Evolutionary conservation across 495 filamentous ascomycete genomes (phyloP).

Genomic region (Aspergillus ellipticus): DNA sequence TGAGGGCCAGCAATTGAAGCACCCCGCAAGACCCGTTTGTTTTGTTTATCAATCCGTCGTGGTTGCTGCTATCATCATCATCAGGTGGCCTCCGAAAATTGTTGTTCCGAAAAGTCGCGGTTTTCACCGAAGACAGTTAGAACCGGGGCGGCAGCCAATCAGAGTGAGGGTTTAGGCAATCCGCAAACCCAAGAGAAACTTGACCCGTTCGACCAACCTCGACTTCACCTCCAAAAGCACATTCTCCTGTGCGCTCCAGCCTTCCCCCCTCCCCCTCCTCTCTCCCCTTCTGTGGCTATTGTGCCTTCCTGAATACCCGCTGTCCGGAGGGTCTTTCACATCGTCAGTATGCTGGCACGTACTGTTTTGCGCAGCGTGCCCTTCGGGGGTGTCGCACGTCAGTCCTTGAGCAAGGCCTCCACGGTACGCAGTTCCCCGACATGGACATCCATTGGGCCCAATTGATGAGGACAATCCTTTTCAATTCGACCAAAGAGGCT

Average conservation of each 20-base stretch:
- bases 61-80: background rate
- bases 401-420: constrained; percentile 46
- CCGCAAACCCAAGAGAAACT: constrained; percentile 40
- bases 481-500: background rate
- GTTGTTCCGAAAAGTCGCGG: constrained; percentile 37
- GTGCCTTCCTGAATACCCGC: constrained; percentile 30
- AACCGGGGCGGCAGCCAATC: constrained; percentile 31
- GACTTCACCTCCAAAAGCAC: constrained; percentile 34
- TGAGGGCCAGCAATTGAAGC: background rate
- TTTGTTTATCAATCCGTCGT: background rate
- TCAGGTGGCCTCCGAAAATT: constrained; percentile 11
- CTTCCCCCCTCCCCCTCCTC: constrained; percentile 26
- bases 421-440: constrained; percentile 40
- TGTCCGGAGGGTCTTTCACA: constrained; percentile 39
- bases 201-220: constrained; percentile 37
- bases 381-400: constrained; percentile 63
- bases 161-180: constrained; percentile 40
- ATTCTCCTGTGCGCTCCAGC: constrained; percentile 31
- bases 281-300: constrained; percentile 30
- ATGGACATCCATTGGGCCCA: constrained; percentile 29
- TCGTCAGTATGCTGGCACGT: constrained; percentile 76
- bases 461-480: constrained; percentile 31
- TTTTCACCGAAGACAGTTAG: constrained; percentile 37
- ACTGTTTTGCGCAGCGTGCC: constrained; percentile 77
- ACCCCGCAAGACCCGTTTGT: background rate